Evolutionary conservation across 768 basidiomycete genomes (phyloP), one percentile per base, ranked within the genome.

Genomic region (Calvatia gigantea): DNA sequence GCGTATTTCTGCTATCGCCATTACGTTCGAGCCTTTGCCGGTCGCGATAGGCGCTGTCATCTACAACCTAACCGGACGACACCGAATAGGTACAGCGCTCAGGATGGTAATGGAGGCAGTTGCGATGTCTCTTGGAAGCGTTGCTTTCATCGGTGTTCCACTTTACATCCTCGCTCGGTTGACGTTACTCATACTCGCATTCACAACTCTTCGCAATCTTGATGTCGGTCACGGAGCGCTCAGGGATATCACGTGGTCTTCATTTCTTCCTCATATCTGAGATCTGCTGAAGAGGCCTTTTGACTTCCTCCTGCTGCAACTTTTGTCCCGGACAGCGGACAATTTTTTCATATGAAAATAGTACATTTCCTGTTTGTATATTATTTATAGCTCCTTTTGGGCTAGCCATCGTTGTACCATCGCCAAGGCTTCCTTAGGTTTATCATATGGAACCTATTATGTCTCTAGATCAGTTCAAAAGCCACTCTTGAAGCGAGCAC

Each of bases 331-430:
- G n/a, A n/a, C n/a, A n/a, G n/a, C n/a, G n/a, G n/a, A n/a, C n/a
- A n/a, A n/a, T n/a, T n/a, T n/a, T n/a, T n/a, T n/a, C n/a, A n/a
- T n/a, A n/a, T n/a, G n/a, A n/a, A n/a, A n/a, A n/a, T n/a, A n/a
- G n/a, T n/a, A n/a, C n/a, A n/a, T n/a, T n/a, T n/a, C n/a, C n/a
- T n/a, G n/a, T n/a, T n/a, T n/a, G n/a, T n/a, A n/a, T n/a, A n/a
- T n/a, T n/a, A n/a, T n/a, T 33, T 33, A 58, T n/a, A 58, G 39
- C 12, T 54, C 51, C 12, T 43, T 52, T 3, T 27, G 25, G 14
- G 47, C 52, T 28, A 58, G 27, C 58, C 58, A 58, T 29, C 52
- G 52, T 42, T 58, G 58, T 17, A 58, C 47, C 52, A 58, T 54
- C 14, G 33, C 46, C 32, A 58, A 35, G 11, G 58, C 44, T 37